Conservation (phyloP, 805 yeast species). For the Saturnispora dispora region DNA sequence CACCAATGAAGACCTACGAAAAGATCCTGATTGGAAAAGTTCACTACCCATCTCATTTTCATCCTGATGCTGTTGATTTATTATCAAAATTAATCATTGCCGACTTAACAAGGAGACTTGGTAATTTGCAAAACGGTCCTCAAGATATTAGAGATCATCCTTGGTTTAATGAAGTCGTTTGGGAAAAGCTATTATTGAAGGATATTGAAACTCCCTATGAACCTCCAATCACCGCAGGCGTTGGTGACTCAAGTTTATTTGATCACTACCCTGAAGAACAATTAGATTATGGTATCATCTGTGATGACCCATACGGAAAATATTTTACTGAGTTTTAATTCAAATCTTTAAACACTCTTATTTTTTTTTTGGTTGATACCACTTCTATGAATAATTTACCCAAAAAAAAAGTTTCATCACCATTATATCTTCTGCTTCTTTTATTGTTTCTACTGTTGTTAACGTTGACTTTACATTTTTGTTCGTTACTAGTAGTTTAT, state of each 20-base stretch:
- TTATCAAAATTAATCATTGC: conserved; percentile 43
- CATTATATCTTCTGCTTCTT: neutral
- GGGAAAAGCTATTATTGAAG: conserved; percentile 47
- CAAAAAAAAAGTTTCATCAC: neutral
- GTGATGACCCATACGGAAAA: conserved; percentile 33
- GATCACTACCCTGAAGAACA: conserved; percentile 76
- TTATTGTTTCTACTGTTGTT: neutral
- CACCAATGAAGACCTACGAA: conserved; percentile 57
- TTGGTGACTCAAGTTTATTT: conserved; percentile 54
- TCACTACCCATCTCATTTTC: conserved; percentile 44
- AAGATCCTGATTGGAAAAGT: conserved; percentile 47
- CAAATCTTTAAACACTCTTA: neutral
- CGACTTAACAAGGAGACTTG: conserved; percentile 47
- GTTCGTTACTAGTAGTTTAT: neutral
- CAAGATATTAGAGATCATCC: conserved; percentile 47
- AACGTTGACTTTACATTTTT: neutral
- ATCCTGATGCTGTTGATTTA: conserved; percentile 44
- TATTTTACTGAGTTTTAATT: conserved; percentile 25
- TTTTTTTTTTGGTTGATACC: neutral
- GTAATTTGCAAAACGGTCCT: conserved; percentile 50
- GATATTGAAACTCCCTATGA: conserved; percentile 59
- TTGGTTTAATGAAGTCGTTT: conserved; percentile 53
- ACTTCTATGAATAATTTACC: neutral
- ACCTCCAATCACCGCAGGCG: conserved; percentile 55
- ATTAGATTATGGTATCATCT: conserved; percentile 71